Evolutionary conservation across 306 rosid genomes (phyloP), one percentile per base, ranked within the genome.

Genomic region (Vigna mungo): DNA sequence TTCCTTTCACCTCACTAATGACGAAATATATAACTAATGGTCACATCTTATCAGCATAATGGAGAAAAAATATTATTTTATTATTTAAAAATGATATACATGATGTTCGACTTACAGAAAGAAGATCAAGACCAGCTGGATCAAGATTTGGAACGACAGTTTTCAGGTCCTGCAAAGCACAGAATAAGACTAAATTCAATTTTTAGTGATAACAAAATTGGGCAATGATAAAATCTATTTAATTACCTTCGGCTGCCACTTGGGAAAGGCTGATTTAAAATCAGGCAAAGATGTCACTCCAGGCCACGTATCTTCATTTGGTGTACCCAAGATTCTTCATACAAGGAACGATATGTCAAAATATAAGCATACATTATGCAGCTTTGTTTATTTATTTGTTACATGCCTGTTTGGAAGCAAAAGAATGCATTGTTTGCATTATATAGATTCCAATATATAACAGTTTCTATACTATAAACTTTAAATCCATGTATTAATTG

Each of bases 221-320:
- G 59, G 39, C 32, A 75, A 21, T 49, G 54, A 66, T 63, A 72
- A 23, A 56, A 34, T 13, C 46, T 66, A 65, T 64, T 71, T 51
- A 46, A 59, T 80, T 84, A 94, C 98, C 98, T 85, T 89, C 18
- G 92, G 2, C 63, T 85, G 88, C 96, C 96, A 94, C 88, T 90
- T 94, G 66, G 98, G 98, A 75, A 94, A 94, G 83, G 98, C 87
- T 81, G 93, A 86, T 82, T 90, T 94, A 73, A 87, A 94, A 89
- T 94, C 98, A 81, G 98, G 98, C 93, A 94, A 81, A 58, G 97
- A 90, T 76, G 86, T 92, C 80, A 94, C 98, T 80, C 97, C 97
- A 68, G 97, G 98, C 98, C 98, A 94, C n/a, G 88, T 88, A 78
- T 92, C 95, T 64, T 94, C 98, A 51, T 82, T 94, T 67, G 98